Evolutionary conservation across 352 stramenopile genomes (phyloP).

Genomic region (Globisporangium paroecandrum): DNA sequence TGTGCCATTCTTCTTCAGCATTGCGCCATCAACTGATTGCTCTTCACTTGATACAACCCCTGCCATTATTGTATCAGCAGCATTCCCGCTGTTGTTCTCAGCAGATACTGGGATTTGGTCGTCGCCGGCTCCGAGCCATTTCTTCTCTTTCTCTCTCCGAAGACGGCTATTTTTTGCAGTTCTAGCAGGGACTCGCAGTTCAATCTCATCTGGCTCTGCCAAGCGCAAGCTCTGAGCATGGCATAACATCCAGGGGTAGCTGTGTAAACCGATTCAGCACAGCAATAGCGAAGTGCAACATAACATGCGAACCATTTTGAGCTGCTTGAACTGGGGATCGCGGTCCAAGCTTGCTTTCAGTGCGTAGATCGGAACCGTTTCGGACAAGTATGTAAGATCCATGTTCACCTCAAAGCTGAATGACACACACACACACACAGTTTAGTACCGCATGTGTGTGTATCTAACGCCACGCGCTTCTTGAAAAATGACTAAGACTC

Average conservation of each 20-base stretch:
- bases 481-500: not conserved
- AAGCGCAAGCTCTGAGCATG: constrained; percentile 2
- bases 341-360: not conserved
- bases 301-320: constrained; percentile 6
- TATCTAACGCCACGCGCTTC: not conserved
- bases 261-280: not conserved
- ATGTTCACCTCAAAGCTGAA: constrained; percentile 9
- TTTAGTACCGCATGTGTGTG: not conserved
- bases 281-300: not conserved
- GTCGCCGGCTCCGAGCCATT: constrained; percentile 3
- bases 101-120: not conserved
- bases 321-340: constrained; percentile 7
- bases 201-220: not conserved
- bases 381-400: constrained; percentile 1
- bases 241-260: not conserved
- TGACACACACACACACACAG: not conserved
- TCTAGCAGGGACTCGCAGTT: not conserved
- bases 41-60: not conserved
- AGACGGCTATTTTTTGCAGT: not conserved
- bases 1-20: not conserved
- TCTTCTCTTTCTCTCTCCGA: not conserved
- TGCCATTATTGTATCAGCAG: not conserved
- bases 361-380: constrained; percentile 12
- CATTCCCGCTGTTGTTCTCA: not conserved
- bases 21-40: not conserved